Evolutionary conservation across 768 basidiomycete genomes (phyloP).

Genomic region (Tephrocybe sp.): DNA sequence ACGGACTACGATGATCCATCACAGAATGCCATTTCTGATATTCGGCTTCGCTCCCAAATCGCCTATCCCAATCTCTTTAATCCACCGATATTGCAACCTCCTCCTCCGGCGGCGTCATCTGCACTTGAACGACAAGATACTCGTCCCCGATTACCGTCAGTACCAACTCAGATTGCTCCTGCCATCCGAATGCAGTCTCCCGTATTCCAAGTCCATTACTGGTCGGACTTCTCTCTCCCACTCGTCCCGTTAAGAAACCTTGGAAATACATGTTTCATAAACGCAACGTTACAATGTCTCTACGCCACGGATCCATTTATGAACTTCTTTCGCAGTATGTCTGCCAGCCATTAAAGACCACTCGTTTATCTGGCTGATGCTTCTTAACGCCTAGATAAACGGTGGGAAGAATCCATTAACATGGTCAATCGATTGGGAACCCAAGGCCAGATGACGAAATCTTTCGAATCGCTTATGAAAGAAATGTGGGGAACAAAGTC

Average conservation of each 20-base stretch:
- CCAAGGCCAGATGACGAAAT: slow-evolving; percentile 75
- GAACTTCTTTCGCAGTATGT: slow-evolving; percentile 84
- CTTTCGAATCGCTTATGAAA: slow-evolving; percentile 82
- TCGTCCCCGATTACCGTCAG: slow-evolving; percentile 53
- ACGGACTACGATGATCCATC: slow-evolving; percentile 83
- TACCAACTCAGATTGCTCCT: slow-evolving; percentile 37
- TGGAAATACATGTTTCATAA: slow-evolving; percentile 99
- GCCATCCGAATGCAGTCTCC: slow-evolving; percentile 65
- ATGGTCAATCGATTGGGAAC: slow-evolving; percentile 84
- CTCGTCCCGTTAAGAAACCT: slow-evolving; percentile 91
- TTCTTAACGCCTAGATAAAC: slow-evolving; percentile 51
- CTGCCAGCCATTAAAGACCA: background rate
- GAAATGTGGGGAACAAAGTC: slow-evolving; percentile 91
- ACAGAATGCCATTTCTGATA: slow-evolving; percentile 55
- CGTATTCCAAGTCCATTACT: slow-evolving; percentile 81
- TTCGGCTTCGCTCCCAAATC: slow-evolving; percentile 53
- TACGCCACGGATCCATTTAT: slow-evolving; percentile 94
- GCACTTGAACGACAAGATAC: slow-evolving; percentile 75
- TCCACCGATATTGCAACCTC: slow-evolving; percentile 68
- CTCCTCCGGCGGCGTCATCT: slow-evolving; percentile 74
- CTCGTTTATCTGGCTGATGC: slow-evolving; percentile 8
- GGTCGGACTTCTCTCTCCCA: slow-evolving; percentile 79
- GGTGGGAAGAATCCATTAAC: slow-evolving; percentile 85
- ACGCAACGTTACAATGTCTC: slow-evolving; percentile 95
- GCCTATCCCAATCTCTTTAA: slow-evolving; percentile 79